These are phyloP conservation scores for Thraustochytrium sp. DNA, from an alignment of 352 stramenopile species.

Conservation along the genomic window DNA sequence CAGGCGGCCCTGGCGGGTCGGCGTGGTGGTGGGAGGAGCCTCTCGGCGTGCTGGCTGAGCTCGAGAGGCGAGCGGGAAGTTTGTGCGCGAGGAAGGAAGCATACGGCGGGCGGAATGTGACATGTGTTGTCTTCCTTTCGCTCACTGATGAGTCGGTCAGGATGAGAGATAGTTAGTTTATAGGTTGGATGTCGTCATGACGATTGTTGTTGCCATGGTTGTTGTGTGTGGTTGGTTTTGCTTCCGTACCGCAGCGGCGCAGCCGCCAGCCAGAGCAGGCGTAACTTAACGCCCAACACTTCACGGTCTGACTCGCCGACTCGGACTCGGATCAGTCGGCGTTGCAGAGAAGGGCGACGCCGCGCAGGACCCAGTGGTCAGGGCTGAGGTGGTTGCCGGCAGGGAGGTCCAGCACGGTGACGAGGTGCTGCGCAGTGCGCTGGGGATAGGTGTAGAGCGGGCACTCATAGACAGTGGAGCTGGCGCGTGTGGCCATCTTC, in stretches of 20 bases:
- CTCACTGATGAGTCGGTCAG: neutral
- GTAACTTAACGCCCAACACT: too few relatives aligned
- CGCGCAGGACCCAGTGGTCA: constrained; percentile 86
- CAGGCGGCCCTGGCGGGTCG: too few relatives aligned
- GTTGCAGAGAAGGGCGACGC: constrained; percentile 87
- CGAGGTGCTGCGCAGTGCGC: constrained; percentile 89
- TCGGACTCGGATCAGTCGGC: constrained; percentile 50
- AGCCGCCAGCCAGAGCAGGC: too few relatives aligned
- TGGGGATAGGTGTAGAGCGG: constrained; percentile 89
- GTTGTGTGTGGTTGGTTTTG: neutral
- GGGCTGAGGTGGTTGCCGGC: constrained; percentile 54
- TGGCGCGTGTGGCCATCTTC: constrained; percentile 83
- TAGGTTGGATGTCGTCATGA: neutral
- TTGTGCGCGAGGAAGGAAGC: neutral
- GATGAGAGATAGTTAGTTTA: neutral
- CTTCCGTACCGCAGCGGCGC: too few relatives aligned
- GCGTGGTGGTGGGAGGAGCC: neutral
- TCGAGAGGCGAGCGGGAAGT: neutral
- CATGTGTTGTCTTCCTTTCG: neutral
- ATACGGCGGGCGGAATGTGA: neutral
- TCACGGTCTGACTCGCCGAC: neutral
- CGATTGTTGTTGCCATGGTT: neutral
- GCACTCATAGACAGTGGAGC: constrained; percentile 81
- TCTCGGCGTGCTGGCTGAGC: neutral
- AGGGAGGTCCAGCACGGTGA: constrained; percentile 89